phyloP scores from a whole-genome alignment of 257 asterid species.

The Anisodus tanguticus region DNA sequence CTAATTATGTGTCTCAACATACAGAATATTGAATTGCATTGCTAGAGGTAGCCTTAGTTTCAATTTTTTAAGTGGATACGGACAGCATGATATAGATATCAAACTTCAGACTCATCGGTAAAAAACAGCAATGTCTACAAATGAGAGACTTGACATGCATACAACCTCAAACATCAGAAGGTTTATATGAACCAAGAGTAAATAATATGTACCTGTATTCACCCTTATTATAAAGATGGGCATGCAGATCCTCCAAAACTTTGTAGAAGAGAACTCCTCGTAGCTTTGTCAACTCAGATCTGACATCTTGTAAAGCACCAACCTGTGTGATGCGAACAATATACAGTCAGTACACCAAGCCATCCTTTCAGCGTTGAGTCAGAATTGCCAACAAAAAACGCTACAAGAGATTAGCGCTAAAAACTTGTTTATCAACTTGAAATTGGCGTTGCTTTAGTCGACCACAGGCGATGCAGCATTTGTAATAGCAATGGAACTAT shows the following conservation, averaged over 20 bases:
- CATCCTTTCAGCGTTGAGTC: conserved; percentile 38
- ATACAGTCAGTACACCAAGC: conserved; percentile 33
- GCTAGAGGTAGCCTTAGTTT: conserved; percentile 12
- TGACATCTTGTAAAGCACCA: conserved; percentile 99
- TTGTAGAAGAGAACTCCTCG: conserved; percentile 91
- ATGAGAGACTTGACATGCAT: neutral
- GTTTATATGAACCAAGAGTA: conserved; percentile 31
- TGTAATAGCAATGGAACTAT: conserved; percentile 9
- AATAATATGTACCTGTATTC: conserved; percentile 67
- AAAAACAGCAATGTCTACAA: neutral
- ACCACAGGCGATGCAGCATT: conserved; percentile 23
- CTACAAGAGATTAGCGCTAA: neutral
- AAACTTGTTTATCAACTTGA: conserved; percentile 21
- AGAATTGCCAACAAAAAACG: conserved; percentile 5
- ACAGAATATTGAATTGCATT: neutral
- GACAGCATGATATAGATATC: neutral
- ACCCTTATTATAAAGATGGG: conserved; percentile 96
- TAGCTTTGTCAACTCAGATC: conserved; percentile 92
- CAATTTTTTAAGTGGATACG: conserved; percentile 21
- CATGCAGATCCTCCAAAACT: conserved; percentile 95
- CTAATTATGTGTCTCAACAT: conserved; percentile 14
- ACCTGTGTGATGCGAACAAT: conserved; percentile 60
- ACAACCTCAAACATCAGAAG: conserved; percentile 18
- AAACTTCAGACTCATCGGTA: neutral
- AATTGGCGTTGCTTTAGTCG: neutral